A percentile compares a stretch with the other conserved stretches of the same genome.
Evolutionary conservation across 1,139 yeast genomes (phyloP).

Genomic region (Yamadazyma blattariae): DNA sequence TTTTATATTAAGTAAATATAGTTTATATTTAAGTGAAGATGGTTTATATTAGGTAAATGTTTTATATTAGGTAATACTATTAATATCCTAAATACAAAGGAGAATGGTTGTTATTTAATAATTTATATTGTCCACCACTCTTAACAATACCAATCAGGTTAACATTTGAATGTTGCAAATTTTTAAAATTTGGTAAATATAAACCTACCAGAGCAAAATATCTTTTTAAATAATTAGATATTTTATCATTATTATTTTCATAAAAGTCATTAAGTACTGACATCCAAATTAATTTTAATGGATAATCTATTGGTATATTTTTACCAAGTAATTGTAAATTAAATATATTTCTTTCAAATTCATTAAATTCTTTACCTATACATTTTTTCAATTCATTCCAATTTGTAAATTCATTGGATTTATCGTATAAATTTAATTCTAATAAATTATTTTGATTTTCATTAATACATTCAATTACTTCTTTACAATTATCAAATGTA

Average conservation of each 20-base stretch:
- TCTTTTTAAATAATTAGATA: constrained; percentile 4
- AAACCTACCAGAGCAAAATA: constrained; percentile 1
- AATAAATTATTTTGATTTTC: constrained; percentile 6
- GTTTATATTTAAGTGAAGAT: too few relatives aligned
- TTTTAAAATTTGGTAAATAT: not conserved
- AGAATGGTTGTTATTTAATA: not conserved
- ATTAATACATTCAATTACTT: constrained; percentile 5
- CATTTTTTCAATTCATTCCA: constrained; percentile 7
- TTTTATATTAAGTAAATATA: too few relatives aligned
- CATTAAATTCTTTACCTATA: constrained; percentile 3
- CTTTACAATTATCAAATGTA: constrained; percentile 7
- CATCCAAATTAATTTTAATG: not conserved
- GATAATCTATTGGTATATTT: constrained; percentile 3
- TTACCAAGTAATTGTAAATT: constrained; percentile 6
- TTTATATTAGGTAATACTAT: too few relatives aligned
- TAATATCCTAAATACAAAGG: too few relatives aligned
- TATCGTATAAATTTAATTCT: constrained; percentile 11
- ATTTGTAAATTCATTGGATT: constrained; percentile 11
- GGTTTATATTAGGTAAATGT: too few relatives aligned
- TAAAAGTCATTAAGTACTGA: constrained; percentile 3
- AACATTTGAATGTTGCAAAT: constrained; percentile 1
- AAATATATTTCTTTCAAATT: constrained; percentile 10
- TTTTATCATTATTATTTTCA: not conserved
- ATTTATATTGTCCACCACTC: not conserved
- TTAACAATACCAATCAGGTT: constrained; percentile 2